These are phyloP conservation scores for Aspergillus baeticus DNA, from an alignment of 495 filamentous ascomycete species.

Conservation along the genomic window DNA sequence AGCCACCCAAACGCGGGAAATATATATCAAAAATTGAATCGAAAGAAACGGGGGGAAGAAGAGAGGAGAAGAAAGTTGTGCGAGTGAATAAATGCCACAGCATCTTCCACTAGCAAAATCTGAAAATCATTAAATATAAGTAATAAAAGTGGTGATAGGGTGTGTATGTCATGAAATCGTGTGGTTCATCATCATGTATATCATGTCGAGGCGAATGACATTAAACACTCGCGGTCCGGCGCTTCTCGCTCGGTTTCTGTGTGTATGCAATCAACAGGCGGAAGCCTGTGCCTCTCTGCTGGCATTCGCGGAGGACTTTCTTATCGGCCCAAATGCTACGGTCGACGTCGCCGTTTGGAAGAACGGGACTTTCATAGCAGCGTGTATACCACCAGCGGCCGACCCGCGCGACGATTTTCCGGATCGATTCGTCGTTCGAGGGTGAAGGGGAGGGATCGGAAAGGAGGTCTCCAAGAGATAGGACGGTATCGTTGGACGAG, in stretches of 20 bases:
- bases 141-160: not conserved
- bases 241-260: constrained; percentile 66
- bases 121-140: not conserved
- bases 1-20: constrained; percentile 2
- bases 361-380: constrained; percentile 77
- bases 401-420: constrained; percentile 86
- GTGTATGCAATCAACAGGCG: constrained; percentile 90
- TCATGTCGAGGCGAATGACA: not conserved
- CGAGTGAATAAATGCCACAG: not conserved
- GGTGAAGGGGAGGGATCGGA: constrained; percentile 54
- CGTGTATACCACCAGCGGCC: constrained; percentile 95
- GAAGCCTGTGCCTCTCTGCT: constrained; percentile 81
- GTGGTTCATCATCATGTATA: constrained; percentile 13
- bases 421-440: constrained; percentile 73
- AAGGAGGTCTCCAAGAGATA: constrained; percentile 69
- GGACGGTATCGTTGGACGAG: constrained; percentile 47
- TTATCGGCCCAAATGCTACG: constrained; percentile 80
- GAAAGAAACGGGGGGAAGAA: not conserved
- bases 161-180: constrained; percentile 14
- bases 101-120: too few species aligned
- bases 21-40: not conserved
- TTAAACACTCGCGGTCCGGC: constrained; percentile 57
- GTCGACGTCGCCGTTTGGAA: constrained; percentile 48
- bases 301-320: constrained; percentile 76
- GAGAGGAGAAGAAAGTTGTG: not conserved